phyloP scores from a whole-genome alignment of 2,329 filamentous ascomycete species.

The Ceratocystis eucalypticola region DNA sequence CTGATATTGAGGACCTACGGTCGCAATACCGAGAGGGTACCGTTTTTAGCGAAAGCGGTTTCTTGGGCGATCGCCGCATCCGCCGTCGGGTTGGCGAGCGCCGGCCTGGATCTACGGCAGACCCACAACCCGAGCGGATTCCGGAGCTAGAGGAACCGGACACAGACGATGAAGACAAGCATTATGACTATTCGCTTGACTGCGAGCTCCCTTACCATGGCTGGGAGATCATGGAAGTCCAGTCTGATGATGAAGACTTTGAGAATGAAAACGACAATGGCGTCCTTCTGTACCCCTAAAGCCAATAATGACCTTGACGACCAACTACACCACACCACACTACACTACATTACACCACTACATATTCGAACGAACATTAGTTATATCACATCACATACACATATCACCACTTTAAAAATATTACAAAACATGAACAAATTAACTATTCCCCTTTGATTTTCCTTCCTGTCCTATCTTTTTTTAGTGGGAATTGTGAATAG shows the following conservation, averaged over 20 bases:
- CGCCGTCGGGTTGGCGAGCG: slow-evolving; percentile 35
- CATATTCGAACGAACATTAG: neutral
- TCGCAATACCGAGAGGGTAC: slow-evolving; percentile 15
- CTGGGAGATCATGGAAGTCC: slow-evolving; percentile 39
- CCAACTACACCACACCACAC: neutral
- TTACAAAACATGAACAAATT: neutral
- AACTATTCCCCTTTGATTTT: neutral
- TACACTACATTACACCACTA: too few species aligned
- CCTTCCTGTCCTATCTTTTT: neutral
- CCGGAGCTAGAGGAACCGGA: slow-evolving; percentile 42
- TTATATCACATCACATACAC: neutral
- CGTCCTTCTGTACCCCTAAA: slow-evolving; percentile 2
- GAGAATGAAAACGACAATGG: slow-evolving; percentile 14
- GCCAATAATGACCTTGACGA: slow-evolving; percentile 1
- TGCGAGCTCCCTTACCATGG: slow-evolving; percentile 39
- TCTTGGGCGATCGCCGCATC: slow-evolving; percentile 33
- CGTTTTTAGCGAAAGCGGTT: slow-evolving; percentile 28
- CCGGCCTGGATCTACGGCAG: slow-evolving; percentile 35
- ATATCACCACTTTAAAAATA: neutral
- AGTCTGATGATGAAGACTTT: slow-evolving; percentile 22
- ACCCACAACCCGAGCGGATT: slow-evolving; percentile 36
- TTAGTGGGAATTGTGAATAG: neutral
- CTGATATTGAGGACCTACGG: slow-evolving; percentile 30
- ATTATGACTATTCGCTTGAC: slow-evolving; percentile 30
- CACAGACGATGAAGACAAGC: slow-evolving; percentile 30